Base-by-base conservation (phyloP, 2,329 filamentous ascomycete genomes). In the Colletotrichum kahawae region DNA sequence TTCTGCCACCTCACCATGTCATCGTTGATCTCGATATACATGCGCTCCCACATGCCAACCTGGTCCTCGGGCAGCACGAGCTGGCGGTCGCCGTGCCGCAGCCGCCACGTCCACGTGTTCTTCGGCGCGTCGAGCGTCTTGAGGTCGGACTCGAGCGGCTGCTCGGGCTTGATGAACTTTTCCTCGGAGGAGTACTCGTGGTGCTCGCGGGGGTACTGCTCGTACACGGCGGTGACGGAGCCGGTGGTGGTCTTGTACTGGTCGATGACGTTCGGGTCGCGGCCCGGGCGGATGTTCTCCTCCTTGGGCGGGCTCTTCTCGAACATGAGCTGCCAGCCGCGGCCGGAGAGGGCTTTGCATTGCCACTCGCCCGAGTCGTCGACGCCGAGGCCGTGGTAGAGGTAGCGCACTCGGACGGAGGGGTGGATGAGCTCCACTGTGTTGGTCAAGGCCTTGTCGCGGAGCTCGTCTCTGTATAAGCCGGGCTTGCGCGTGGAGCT, bases 361-460 rank as follows among this genome's bases (percentile, higher is more conserved):
- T 65, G 59, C 76, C 82, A 83, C 3, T 71, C 68, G 12, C 77
- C 80, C 13, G 75, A 75, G 65, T 83, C 82, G 63, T 83, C 77
- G 57, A 82, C 79, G 7, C 81, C 81, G 1, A 76, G 74, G 1
- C 82, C 82, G 8, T 78, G 69, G 62, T 78, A 80, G 7, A 81
- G 80, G 66, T 82, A 82, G 16, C 82, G 78, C 38, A 83, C 79
- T 0, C 82, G 79, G 4, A 83, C 82, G 8, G 77, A 81, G 12
- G 81, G 79, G 67, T 84, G 82, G 6, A 84, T 78, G 12, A 78
- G 77, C 65, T 84, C 82, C 21, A 80, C 75, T 0, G 82, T 67
- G 27, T 54, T 36, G n/a, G 21, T 36, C 6, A 74, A 51, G 5
- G 12, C 10, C n/a, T 7, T 16, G 10, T 69, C 29, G 29, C 43